phyloP scores from a whole-genome alignment of 2,329 filamentous ascomycete species.

The Clonostachys chloroleuca region DNA sequence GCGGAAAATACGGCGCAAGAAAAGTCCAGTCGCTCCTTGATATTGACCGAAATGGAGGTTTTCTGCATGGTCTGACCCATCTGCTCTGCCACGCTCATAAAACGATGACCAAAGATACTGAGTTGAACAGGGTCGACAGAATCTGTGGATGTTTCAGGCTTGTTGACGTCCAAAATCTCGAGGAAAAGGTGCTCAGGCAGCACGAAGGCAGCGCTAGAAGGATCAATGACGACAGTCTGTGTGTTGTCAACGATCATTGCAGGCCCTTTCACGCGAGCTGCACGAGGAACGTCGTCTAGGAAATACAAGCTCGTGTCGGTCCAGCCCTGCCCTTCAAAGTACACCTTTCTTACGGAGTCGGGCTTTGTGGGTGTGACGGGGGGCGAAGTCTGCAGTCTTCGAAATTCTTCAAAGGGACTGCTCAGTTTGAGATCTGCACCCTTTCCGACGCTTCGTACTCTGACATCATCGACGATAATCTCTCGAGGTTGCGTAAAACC shows the following conservation, averaged over 20 bases:
- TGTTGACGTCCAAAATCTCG: conserved; percentile 35
- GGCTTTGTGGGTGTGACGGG: conserved; percentile 58
- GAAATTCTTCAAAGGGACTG: conserved; percentile 15
- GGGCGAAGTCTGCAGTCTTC: conserved; percentile 59
- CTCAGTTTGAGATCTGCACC: conserved; percentile 41
- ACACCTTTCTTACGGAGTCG: conserved; percentile 57
- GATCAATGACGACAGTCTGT: conserved; percentile 68
- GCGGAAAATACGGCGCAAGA: conserved; percentile 72
- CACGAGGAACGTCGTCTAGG: conserved; percentile 41
- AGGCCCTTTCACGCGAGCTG: conserved; percentile 63
- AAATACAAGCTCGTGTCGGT: conserved; percentile 14
- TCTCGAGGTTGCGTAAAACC: conserved; percentile 33
- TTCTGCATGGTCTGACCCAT: conserved; percentile 74
- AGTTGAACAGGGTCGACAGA: conserved; percentile 42
- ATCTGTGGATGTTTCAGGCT: conserved; percentile 16
- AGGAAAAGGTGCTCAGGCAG: conserved; percentile 44
- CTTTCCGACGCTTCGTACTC: conserved; percentile 28
- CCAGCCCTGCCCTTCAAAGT: conserved; percentile 16
- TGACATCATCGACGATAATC: conserved; percentile 35
- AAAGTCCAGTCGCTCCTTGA: conserved; percentile 74
- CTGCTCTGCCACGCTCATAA: conserved; percentile 78
- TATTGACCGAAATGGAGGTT: conserved; percentile 69
- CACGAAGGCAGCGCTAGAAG: conserved; percentile 15
- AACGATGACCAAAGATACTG: conserved; percentile 70
- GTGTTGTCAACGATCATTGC: conserved; percentile 66